Conservation (phyloP, 176 grass and related monocot genomes). For the Triticum timopheevii region DNA sequence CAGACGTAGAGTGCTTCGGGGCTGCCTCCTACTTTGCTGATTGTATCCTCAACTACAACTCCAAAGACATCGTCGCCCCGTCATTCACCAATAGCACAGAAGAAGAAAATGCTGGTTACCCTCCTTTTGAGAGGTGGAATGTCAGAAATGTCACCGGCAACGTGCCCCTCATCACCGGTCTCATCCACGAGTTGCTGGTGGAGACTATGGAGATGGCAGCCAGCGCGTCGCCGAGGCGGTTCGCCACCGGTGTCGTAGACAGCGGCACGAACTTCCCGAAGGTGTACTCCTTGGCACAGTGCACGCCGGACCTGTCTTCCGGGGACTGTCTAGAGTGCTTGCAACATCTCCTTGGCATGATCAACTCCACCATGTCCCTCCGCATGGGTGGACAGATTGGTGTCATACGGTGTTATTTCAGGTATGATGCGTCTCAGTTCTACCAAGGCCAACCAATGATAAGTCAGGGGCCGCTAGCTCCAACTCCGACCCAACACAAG, state of each 20-base stretch:
- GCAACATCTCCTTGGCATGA: not conserved
- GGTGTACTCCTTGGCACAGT: not conserved
- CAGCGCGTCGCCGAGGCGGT: not conserved
- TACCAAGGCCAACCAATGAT: no score
- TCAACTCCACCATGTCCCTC: constrained; percentile 3
- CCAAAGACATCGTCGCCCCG: not conserved
- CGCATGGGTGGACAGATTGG: not conserved
- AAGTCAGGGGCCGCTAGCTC: no score
- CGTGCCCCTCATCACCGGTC: not conserved
- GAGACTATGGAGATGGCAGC: not conserved
- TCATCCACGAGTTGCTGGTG: not conserved
- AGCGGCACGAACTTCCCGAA: not conserved
- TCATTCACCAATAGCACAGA: no score
- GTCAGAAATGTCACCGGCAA: not conserved
- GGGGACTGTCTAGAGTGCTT: constrained; percentile 21
- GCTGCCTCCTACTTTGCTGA: not conserved
- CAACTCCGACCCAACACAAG: no score
- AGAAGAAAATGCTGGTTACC: not conserved
- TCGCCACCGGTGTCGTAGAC: not conserved
- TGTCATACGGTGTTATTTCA: no score
- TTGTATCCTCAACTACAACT: not conserved
- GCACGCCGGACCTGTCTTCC: constrained; percentile 21
- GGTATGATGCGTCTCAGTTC: no score
- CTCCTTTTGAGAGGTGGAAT: not conserved
- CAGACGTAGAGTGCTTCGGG: not conserved